Percentiles rank a stretch among this genome's conserved stretches.
phyloP scores from a whole-genome alignment of 129 eudicot species.

The Flaveria sonorensis region DNA sequence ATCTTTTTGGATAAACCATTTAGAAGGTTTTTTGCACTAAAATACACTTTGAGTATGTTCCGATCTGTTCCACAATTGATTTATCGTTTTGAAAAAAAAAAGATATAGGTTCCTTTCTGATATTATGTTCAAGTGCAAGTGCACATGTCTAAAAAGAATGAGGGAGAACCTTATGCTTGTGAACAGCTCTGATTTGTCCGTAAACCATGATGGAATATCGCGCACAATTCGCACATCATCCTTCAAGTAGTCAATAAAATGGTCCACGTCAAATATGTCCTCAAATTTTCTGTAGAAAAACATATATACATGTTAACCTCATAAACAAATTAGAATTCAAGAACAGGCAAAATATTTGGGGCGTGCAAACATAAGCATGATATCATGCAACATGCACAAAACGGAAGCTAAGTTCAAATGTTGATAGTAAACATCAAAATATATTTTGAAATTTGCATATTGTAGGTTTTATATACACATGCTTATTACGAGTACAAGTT shows the following conservation, averaged over 20 bases:
- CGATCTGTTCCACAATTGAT: not conserved
- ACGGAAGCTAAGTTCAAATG: not conserved
- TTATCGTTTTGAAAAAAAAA: slow-evolving; percentile 11
- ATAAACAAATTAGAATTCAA: slow-evolving; percentile 16
- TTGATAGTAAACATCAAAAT: not conserved
- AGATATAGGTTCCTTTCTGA: not conserved
- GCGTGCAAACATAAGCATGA: not conserved
- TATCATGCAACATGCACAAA: slow-evolving; percentile 9
- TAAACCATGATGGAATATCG: slow-evolving; percentile 97
- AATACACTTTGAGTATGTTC: not conserved
- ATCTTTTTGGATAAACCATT: not conserved
- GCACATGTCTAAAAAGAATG: not conserved
- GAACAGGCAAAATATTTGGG: slow-evolving; percentile 19
- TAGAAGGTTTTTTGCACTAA: not conserved
- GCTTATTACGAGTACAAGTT: not conserved
- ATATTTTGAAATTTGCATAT: not conserved
- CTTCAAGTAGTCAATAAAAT: slow-evolving; percentile 95
- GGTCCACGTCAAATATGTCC: slow-evolving; percentile 98
- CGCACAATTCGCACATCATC: slow-evolving; percentile 93
- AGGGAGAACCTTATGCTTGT: slow-evolving; percentile 72
- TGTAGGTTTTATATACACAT: not conserved
- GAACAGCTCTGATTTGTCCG: slow-evolving; percentile 87
- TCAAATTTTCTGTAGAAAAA: slow-evolving; percentile 73
- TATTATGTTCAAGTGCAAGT: slow-evolving; percentile 16
- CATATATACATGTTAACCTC: slow-evolving; percentile 1